Evolutionary conservation across 345 rosid species (phyloP), one percentile per base, ranked within the genome.

Genomic region (Gossypium thurberi): DNA sequence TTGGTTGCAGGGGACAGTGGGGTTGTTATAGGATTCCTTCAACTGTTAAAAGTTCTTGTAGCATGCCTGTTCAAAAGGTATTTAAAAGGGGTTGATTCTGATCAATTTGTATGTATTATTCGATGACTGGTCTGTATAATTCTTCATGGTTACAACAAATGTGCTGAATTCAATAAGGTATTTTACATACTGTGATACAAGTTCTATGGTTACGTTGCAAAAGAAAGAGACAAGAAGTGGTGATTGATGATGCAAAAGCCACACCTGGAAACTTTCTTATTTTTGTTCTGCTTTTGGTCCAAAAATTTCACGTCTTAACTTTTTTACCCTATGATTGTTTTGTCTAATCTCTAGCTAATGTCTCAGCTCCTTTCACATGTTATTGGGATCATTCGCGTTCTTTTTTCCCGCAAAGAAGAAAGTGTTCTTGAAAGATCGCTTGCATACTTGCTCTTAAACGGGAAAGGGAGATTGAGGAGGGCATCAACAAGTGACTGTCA

Each of bases 401-500:
- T 14, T 26, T 13, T 59, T 59, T 33, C 6, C 37, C 6, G 6
- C 37, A 56, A 21, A 42, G 43, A 26, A 57, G 42, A 26, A 12
- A 37, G 55, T 59, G 25, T 40, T 77, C 51, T 58, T 78, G 25
- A 44, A 77, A 92, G 92, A 81, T 90, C 33, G 93, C 97, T 42
- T 80, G 93, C 37, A 85, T 87, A 86, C 85, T 92, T 4, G 0
- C 37, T 4, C 6, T 33, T 4, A 33, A 33, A 33, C 37, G 37
- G 37, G 6, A 33, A 33, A 72, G 98, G 80, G 97, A 92, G 84
- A 59, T 94, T 0, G 90, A 90, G 77, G 90, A 90, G 76, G 97
- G 97, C 65, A 88, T 94, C 67, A 82, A 78, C 83, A 89, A 89
- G 82, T 84, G 97, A 72, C 37, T 73, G 80, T 94, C 97, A 14